Base-by-base conservation (phyloP, 2,329 filamentous ascomycete genomes). In the Fusarium buharicum region DNA sequence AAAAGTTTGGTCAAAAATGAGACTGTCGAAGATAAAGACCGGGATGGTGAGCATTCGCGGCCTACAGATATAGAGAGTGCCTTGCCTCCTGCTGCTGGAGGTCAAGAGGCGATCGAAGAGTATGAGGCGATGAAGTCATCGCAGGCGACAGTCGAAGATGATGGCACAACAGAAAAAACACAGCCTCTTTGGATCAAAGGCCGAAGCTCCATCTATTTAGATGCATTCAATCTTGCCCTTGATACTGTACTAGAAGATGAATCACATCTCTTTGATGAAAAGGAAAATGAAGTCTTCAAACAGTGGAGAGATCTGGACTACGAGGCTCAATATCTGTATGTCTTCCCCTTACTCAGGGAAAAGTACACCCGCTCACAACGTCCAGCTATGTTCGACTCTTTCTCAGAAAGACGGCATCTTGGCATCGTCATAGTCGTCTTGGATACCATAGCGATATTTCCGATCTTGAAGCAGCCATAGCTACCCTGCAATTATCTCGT, bases 201-300 rank as follows among this genome's bases (percentile, higher is more conserved):
- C 0, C 88, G 87, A 73, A 96, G 89, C 70, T 98, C 93, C 2
- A 92, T 99, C 51, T 99, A 99, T 70, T 92, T 97, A 16, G 95
- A 99, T 77, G 95, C 95, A 1, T 99, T 99, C 81, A 97, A 97
- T 71, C 81, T 98, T 13, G 92, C 94, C 3, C 79, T 99, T 44
- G 89, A 94, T 56, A 97, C 92, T 0, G 95, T 99, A 4, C 78
- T 98, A 12, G 88, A 92, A 44, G 92, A 98, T 54, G 95, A 99
- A 76, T 84, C 86, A 1, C 92, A 97, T 75, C 79, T 99, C 0
- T 99, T 98, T 73, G 85, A 95, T 69, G 85, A 87, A 55, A 88
- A 86, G 16, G 95, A 99, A 75, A 85, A 83, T 70, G 80, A 84
- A 13, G 83, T 98, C 0, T 98, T 99, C 73, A 77, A 80, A 4